Evolutionary conservation across 208 protist species (phyloP), one percentile per base, ranked within the genome.

Genomic region (Trypanosoma lewisi): DNA sequence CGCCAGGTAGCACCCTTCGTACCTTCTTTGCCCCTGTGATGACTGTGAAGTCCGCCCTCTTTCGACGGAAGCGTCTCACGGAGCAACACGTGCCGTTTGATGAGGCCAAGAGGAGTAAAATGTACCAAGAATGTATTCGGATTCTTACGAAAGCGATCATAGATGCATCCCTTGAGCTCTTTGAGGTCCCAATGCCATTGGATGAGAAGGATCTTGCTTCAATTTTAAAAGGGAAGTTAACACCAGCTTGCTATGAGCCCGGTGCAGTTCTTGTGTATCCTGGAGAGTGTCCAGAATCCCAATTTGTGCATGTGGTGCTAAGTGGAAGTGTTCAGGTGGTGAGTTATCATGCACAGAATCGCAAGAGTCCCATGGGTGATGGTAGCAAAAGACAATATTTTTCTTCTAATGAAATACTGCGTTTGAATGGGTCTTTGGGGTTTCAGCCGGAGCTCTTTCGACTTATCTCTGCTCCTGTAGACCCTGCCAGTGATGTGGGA

Each of bases 231-330:
- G 73, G 63, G 52, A 88, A 90, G 61, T 48, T 87, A 52, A 67
- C 77, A 27, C 74, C 79, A 4, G 62, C 81, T 11, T 85, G 80
- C 68, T 80, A 83, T 58, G 73, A 80, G 44, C 68, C 85, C 0
- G 82, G 76, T 16, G 72, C 76, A 23, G 79, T 89, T 28, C 78
- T 94, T 11, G 58, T 52, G 19, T 91, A 85, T 77, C 88, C 88
- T 0, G 68, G 70, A 47, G 88, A 94, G 52, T 69, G 73, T 12
- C 78, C 85, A 0, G 88, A 94, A 71, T 55, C 72, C 17, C 67
- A 82, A 30, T 92, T 92, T 66, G 83, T 91, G 11, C 87, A 94
- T 62, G 67, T 91, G n/a, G 70, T 91, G 25, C 45, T 91, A 17
- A 68, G 41, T 19, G 88, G 88, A n/a, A 77, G 64, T 25, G 82